Base-by-base conservation (phyloP, 257 asterid genomes). In the Leptodermis oblonga region DNA sequence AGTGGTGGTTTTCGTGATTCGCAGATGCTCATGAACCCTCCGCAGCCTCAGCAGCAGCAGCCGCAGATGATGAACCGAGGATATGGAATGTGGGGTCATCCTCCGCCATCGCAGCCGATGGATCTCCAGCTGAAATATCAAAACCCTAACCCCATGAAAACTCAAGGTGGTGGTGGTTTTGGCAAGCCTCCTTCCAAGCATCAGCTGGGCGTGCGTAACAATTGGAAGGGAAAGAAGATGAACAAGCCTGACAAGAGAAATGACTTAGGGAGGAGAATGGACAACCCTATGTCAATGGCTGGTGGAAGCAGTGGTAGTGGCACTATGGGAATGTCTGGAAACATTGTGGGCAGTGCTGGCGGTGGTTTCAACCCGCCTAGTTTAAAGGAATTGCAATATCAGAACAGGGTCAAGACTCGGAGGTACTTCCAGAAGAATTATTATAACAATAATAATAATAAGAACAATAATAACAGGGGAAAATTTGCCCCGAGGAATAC, bases 401-500 rank as follows among this genome's bases (percentile, higher is more conserved):
- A 86, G 81, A 91, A 91, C 46, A 74, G 95, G 65, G 36, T 87
- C 58, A 91, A 88, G 78, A 84, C 96, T 0, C 58, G 85, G 65
- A 85, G 81, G 67, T 84, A 74, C 62, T 88, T 85, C 48, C 82
- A 81, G 0, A 88, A 88, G 79, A 90, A 80, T 80, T 78, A 89
- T 68, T 87, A 79, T 34, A 81, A 85, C 53, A 71, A 65, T 5
- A 76, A 78, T 73, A 61, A 77, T 58, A 76, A 79, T 63, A 71
- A 76, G 67, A 70, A 71, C 60, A 71, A 74, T 26, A 69, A 74
- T 72, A 78, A 75, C 67, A 79, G 76, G 78, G 85, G 85, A 3
- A 92, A 92, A 0, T 87, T 59, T 66, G 96, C 92, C 7, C 95
- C 96, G 0, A 77, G 96, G 73, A 89, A 89, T 58, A 89, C 96